Conservation (phyloP, 306 rosid species). For the Inga oerstediana region DNA sequence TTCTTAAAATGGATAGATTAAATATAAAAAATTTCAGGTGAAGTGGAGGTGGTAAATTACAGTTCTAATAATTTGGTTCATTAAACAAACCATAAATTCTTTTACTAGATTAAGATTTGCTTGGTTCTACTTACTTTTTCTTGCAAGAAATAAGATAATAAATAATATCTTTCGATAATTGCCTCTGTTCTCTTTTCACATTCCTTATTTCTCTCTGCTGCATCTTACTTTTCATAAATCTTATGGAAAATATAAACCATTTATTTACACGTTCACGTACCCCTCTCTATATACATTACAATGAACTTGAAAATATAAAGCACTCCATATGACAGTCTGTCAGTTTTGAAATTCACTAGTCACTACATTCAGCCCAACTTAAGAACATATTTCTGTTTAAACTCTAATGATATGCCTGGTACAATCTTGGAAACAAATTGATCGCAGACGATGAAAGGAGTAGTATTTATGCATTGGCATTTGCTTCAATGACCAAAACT, state of each 20-base stretch:
- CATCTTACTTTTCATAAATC: background rate
- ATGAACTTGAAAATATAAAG: background rate
- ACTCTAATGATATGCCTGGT: background rate
- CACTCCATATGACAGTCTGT: background rate
- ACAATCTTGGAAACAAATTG: slow-evolving; percentile 1
- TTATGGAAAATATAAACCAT: background rate
- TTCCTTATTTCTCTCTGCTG: background rate
- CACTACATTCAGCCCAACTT: slow-evolving; percentile 6
- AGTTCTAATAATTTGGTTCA: slow-evolving; percentile 11
- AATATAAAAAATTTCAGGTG: background rate
- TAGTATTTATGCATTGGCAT: background rate
- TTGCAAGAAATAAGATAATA: background rate
- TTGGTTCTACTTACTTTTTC: background rate
- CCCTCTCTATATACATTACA: background rate
- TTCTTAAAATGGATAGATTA: background rate
- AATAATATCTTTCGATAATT: background rate
- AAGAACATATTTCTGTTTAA: background rate
- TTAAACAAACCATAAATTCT: background rate
- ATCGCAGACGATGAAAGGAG: background rate
- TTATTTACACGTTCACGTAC: background rate
- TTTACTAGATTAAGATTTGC: background rate
- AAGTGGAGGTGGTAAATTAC: background rate
- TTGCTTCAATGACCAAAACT: slow-evolving; percentile 8
- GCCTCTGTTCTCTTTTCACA: background rate
- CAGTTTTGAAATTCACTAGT: background rate